Evolutionary conservation across 2,329 filamentous ascomycete species (phyloP).

Genomic region (Fusarium subglutinans): DNA sequence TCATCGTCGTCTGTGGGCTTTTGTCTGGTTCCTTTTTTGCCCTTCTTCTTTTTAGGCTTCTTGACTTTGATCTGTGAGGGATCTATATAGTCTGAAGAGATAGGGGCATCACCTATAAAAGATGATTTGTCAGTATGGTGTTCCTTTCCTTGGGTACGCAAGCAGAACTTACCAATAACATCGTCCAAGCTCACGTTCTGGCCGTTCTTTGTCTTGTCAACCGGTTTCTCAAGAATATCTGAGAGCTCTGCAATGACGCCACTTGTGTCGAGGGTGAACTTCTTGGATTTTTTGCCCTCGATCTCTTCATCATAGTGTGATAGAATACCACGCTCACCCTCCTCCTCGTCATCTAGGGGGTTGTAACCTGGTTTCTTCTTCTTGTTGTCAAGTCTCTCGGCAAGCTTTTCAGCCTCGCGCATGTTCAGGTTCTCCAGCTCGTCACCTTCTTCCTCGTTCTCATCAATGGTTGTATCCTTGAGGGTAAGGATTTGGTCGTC

Average conservation of each 20-base stretch:
- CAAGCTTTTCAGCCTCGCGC: slow-evolving; percentile 75
- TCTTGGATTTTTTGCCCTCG: slow-evolving; percentile 85
- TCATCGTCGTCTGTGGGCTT: slow-evolving; percentile 73
- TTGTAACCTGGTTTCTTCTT: slow-evolving; percentile 92
- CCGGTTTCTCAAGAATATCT: slow-evolving; percentile 62
- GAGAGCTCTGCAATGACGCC: slow-evolving; percentile 74
- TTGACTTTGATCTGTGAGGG: slow-evolving; percentile 88
- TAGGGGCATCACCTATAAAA: slow-evolving; percentile 45
- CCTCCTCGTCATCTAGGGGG: slow-evolving; percentile 76
- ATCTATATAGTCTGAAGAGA: slow-evolving; percentile 86
- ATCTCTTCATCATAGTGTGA: slow-evolving; percentile 97
- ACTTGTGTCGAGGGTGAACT: slow-evolving; percentile 84
- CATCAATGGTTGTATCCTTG: slow-evolving; percentile 89
- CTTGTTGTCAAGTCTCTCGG: slow-evolving; percentile 83
- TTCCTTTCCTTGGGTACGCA: neutral
- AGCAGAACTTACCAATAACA: slow-evolving; percentile 60
- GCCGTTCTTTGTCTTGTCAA: slow-evolving; percentile 67
- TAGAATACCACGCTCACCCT: slow-evolving; percentile 73
- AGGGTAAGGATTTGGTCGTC: slow-evolving; percentile 91
- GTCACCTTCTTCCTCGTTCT: slow-evolving; percentile 87
- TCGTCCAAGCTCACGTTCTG: slow-evolving; percentile 85
- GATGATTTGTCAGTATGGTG: slow-evolving; percentile 13
- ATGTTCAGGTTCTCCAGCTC: slow-evolving; percentile 84
- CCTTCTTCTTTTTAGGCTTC: slow-evolving; percentile 94
- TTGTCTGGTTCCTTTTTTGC: slow-evolving; percentile 79